Evolutionary conservation across 352 stramenopile genomes (phyloP).

Genomic region (Phytophthora agathidicida): DNA sequence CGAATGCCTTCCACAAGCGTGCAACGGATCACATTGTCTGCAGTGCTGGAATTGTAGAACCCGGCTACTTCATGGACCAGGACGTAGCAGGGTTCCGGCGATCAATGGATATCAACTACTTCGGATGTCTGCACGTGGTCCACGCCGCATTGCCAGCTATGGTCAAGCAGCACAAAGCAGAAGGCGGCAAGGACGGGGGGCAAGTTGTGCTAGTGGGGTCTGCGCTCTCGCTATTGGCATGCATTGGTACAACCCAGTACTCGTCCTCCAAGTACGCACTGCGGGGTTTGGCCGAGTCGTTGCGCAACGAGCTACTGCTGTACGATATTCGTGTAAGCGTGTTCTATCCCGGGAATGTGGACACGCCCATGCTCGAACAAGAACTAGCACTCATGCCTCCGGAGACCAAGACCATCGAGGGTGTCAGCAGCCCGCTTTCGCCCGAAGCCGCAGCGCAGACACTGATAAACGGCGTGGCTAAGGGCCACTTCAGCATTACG

Average conservation of each 20-base stretch:
- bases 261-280: constrained; percentile 56
- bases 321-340: constrained; percentile 47
- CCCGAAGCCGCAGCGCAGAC: constrained; percentile 39
- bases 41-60: constrained; percentile 44
- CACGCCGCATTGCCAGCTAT: constrained; percentile 56
- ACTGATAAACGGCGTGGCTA: constrained; percentile 41
- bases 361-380: constrained; percentile 45
- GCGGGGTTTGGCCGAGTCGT: constrained; percentile 57
- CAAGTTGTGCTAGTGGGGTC: constrained; percentile 57
- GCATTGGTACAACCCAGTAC: constrained; percentile 52
- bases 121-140: constrained; percentile 52
- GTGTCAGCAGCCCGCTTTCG: constrained; percentile 23
- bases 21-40: constrained; percentile 57
- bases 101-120: constrained; percentile 71
- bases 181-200: constrained; percentile 21
- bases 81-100: constrained; percentile 38
- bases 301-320: constrained; percentile 53
- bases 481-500: constrained; percentile 59
- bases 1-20: constrained; percentile 52
- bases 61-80: constrained; percentile 66
- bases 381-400: constrained; percentile 44
- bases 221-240: constrained; percentile 50
- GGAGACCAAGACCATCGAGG: constrained; percentile 55
- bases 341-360: constrained; percentile 57
- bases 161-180: constrained; percentile 34